Evolutionary conservation across 2,329 filamentous ascomycete genomes (phyloP).

Genomic region (Epichloe uncinata): DNA sequence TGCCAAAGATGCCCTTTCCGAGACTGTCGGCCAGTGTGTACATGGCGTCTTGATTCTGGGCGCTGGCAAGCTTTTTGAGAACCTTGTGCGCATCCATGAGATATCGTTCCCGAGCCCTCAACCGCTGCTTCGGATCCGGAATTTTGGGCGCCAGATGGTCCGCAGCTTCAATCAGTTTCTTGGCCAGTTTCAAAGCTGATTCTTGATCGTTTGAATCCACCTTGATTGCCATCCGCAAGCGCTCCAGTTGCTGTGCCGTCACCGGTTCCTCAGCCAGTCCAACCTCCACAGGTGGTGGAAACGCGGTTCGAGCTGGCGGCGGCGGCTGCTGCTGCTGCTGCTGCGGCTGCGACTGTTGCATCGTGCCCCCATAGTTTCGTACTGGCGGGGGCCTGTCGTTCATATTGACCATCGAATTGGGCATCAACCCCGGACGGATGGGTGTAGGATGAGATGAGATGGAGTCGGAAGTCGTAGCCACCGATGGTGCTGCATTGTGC

Average conservation of each 20-base stretch:
- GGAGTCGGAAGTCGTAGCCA: too few species aligned
- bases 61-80: constrained; percentile 70
- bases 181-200: constrained; percentile 60
- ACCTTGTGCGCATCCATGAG: constrained; percentile 78
- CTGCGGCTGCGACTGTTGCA: too few species aligned
- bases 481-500: too few species aligned
- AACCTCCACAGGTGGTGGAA: constrained; percentile 1
- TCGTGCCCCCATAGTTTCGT: too few species aligned
- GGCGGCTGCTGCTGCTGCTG: constrained; percentile 14
- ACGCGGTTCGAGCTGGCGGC: not conserved
- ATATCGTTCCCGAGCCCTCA: constrained; percentile 71
- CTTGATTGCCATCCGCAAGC: constrained; percentile 55
- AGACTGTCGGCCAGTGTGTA: constrained; percentile 88
- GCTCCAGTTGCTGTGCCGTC: constrained; percentile 65
- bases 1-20: constrained; percentile 65
- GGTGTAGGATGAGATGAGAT: too few species aligned
- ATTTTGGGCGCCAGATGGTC: constrained; percentile 54
- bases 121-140: constrained; percentile 56
- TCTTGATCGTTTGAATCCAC: constrained; percentile 59
- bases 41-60: constrained; percentile 72
- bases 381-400: too few species aligned
- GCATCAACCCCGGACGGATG: too few species aligned
- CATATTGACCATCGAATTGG: too few species aligned
- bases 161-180: constrained; percentile 75
- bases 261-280: constrained; percentile 34